These are phyloP conservation scores for sunflower (Helianthus annuus) DNA, from an alignment of 129 eudicot species.

Conservation along the genomic window HanXRQr2.0-SUNRISE NC_035442.2:176242337-176242836, in stretches of 20 bases:
- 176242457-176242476: constrained; percentile 44
- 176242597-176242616: constrained; percentile 53
- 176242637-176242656: constrained; percentile 70
- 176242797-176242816: constrained; percentile 61
- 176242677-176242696: constrained; percentile 57
- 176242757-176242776: constrained; percentile 53
- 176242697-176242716: constrained; percentile 80
- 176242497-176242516: constrained; percentile 42
- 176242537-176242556: constrained; percentile 55
- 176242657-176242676: constrained; percentile 70
- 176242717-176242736: constrained; percentile 81
- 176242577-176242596: constrained; percentile 63
- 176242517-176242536: constrained; percentile 61
- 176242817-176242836: constrained; percentile 59
- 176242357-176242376: constrained; percentile 30
- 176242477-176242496: constrained; percentile 38
- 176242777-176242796: constrained; percentile 48
- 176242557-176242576: constrained; percentile 38
- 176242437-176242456: constrained; percentile 61
- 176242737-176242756: constrained; percentile 74
- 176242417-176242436: constrained; percentile 63
- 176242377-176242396: constrained; percentile 76
- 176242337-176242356: constrained; percentile 10
- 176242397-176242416: constrained; percentile 43
- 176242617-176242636: constrained; percentile 51